Percentiles rank a stretch among this genome's conserved stretches.
These are phyloP conservation scores for Myxozyma monticola DNA, from an alignment of 805 yeast species.

Conservation along the genomic window DNA sequence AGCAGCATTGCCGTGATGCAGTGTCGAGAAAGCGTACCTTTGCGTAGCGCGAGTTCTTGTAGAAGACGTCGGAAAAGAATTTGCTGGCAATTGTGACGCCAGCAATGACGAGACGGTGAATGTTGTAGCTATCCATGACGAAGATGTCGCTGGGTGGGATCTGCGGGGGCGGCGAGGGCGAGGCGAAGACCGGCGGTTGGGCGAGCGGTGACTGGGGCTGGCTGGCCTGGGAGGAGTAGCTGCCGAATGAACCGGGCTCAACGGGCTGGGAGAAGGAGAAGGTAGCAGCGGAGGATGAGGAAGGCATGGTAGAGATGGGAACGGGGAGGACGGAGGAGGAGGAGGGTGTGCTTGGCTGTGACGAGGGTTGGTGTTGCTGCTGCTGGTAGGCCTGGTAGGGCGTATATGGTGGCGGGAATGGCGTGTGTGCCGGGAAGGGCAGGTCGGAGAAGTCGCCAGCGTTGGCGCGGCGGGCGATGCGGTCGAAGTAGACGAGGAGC, in stretches of 20 bases:
- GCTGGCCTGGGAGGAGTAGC: conserved; percentile 7
- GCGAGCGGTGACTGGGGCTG: conserved; percentile 19
- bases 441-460: conserved; percentile 18
- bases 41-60: conserved; percentile 91
- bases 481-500: conserved; percentile 86
- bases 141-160: conserved; percentile 47
- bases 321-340: background rate
- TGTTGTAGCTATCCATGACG: conserved; percentile 94
- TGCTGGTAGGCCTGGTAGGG: background rate
- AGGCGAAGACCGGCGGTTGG: conserved; percentile 6
- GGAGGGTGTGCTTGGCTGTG: background rate
- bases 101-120: conserved; percentile 88
- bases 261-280: conserved; percentile 3
- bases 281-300: conserved; percentile 8
- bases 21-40: conserved; percentile 46
- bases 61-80: conserved; percentile 90
- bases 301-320: conserved; percentile 4
- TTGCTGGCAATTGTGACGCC: conserved; percentile 95
- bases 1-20: too few species aligned
- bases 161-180: conserved; percentile 46
- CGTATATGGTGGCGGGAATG: background rate
- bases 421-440: background rate
- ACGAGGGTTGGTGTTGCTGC: background rate
- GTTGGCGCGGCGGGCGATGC: conserved; percentile 84
- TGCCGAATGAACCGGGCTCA: conserved; percentile 4